Conservation (phyloP, 139 green algal genomes). For the Closterium sp. region DNA sequence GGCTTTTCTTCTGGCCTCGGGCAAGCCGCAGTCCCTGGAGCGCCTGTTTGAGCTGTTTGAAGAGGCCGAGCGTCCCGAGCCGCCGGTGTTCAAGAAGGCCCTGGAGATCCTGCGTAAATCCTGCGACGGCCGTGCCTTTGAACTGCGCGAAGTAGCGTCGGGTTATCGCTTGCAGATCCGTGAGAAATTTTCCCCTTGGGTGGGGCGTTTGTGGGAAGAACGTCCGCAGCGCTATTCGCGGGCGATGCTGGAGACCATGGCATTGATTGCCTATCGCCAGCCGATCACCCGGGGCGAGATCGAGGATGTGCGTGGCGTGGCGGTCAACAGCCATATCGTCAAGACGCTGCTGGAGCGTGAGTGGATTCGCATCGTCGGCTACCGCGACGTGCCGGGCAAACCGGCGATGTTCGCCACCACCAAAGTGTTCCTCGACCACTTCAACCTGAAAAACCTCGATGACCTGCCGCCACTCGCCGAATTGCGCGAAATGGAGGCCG, state of each 20-base stretch:
- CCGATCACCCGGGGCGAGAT: slow-evolving; percentile 49
- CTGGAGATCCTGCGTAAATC: too few relatives aligned
- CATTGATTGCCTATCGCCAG: not conserved
- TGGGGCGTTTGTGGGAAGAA: too few relatives aligned
- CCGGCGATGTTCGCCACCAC: not conserved
- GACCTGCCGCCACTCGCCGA: not conserved
- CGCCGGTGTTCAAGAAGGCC: too few relatives aligned
- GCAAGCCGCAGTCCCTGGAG: too few relatives aligned
- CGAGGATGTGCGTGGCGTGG: slow-evolving; percentile 22
- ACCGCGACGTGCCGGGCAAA: not conserved
- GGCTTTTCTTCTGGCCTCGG: too few relatives aligned
- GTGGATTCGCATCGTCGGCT: not conserved
- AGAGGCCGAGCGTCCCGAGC: too few relatives aligned
- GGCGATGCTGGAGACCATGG: slow-evolving; percentile 15
- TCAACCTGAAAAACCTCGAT: not conserved
- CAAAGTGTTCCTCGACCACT: not conserved
- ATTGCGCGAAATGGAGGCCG: too few relatives aligned
- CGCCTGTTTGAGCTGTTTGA: too few relatives aligned
- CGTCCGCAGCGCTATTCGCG: slow-evolving; percentile 61
- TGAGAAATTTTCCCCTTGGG: too few relatives aligned
- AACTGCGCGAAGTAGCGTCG: too few relatives aligned
- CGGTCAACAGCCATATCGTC: not conserved
- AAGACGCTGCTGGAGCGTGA: not conserved
- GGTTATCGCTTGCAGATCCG: too few relatives aligned
- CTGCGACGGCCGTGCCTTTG: too few relatives aligned